These are phyloP conservation scores for Sporisorium graminicola DNA, from an alignment of 1,284 basidiomycete genomes.

Conservation along the genomic window DNA sequence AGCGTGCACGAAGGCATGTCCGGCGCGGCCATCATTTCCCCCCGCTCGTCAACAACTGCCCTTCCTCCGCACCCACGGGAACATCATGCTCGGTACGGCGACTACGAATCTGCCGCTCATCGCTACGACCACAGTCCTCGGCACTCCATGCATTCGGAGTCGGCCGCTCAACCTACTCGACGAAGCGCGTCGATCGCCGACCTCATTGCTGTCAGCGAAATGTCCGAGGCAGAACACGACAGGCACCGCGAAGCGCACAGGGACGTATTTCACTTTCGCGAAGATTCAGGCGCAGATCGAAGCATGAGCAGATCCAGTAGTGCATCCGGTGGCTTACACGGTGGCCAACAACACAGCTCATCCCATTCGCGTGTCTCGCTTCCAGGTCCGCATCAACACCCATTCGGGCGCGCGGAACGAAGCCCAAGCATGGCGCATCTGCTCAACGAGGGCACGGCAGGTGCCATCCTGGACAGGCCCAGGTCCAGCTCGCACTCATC, in stretches of 20 bases:
- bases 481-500: conserved; percentile 51
- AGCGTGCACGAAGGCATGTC: conserved; percentile 6
- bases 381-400: conserved; percentile 15
- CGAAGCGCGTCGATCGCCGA: conserved; percentile 49
- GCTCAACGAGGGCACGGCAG: conserved; percentile 49
- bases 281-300: conserved; percentile 13
- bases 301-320: conserved; percentile 54
- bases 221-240: conserved; percentile 43
- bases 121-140: conserved; percentile 23
- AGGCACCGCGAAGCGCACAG: conserved; percentile 17
- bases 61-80: conserved; percentile 13
- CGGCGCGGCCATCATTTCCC: conserved; percentile 13
- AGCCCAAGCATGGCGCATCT: conserved; percentile 55
- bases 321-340: conserved; percentile 30
- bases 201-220: conserved; percentile 46
- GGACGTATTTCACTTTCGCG: conserved; percentile 17
- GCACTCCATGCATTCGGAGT: conserved; percentile 21
- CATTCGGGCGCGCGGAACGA: conserved; percentile 31
- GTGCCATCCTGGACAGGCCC: conserved; percentile 44
- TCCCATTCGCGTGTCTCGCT: conserved; percentile 35
- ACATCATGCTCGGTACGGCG: conserved; percentile 8
- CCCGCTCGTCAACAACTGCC: conserved; percentile 15
- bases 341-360: conserved; percentile 7
- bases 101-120: conserved; percentile 18
- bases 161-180: conserved; percentile 15